Base-by-base conservation (phyloP, 805 yeast genomes). In the Saccharomycopsis vini region DNA sequence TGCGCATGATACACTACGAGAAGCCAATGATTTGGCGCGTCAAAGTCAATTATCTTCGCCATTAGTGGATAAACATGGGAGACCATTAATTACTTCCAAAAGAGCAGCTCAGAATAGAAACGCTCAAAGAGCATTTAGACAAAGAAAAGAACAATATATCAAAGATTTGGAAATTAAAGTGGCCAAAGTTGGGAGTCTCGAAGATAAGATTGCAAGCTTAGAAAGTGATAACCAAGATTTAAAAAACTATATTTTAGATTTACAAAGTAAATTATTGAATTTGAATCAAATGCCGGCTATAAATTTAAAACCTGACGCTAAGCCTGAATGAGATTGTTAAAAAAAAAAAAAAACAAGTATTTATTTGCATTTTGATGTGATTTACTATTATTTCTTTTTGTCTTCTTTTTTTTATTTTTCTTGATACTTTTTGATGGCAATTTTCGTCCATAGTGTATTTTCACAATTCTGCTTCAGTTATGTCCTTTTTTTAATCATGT, bases 101-200 rank as follows among this genome's bases (percentile, higher is more conserved):
- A 76, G 97, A 50, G 96, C 96, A 1, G 88, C 81, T 6, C 97
- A 89, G 63, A 89, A 89, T 66, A 70, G 97, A 56, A 79, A 77
- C 49, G 96, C 97, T 3, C 97, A 89, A 64, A 76, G 85, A 53
- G 95, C 95, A 6, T 89, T 88, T 64, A 73, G 97, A 57, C 79
- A 78, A 58, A 72, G 96, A 49, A 81, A 84, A 58, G 95, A 88
- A 55, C 72, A 75, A 46, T 80, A 86, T 56, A 77, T 89, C 52
- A 81, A 79, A 60, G 90, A 86, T 39, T 68, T 89, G 45, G 95
- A 89, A 62, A 61, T 67, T 30, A 78, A 79, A 56, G 83, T 84
- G 9, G 67, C 70, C 37, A 79, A 79, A 54, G 77, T 76, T 46
- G 76, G 75, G 50, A 67, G 65, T n/a, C 66, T 84, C 52, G 73